Evolutionary conservation across 495 filamentous ascomycete species (phyloP), one percentile per base, ranked within the genome.

Genomic region (Penicillium canariense): DNA sequence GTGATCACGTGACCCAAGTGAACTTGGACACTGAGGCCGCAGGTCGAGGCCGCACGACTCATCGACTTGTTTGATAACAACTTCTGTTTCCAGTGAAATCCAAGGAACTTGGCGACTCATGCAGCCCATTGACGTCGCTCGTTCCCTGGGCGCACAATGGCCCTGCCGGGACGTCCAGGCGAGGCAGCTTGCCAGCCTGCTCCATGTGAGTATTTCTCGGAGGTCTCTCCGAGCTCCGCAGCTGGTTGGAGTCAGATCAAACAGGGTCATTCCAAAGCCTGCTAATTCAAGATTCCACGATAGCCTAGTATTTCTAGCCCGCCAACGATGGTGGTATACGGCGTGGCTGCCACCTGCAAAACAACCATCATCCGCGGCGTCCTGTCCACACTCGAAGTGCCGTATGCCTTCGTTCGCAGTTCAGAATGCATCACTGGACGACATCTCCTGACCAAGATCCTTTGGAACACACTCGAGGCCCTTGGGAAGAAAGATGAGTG

Each of bases 301-400:
- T 52, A 81, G 78, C 70, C 71, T 35, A 54, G 56, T 18, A 55
- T 70, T 4, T 71, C 75, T 48, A 78, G 71, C 40, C 78, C 80
- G 6, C 55, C 79, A 3, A 87, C 84, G 36, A 59, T 97, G 3
- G 84, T 96, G 5, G 69, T 94, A 40, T 83, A 97, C 61, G 94
- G 94, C 17, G 83, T 90, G n/a, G 85, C 90, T 56, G 85, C 91
- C n/a, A 97, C 93, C 0, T 95, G 94, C 56, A 97, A 97, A 72
- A 88, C 81, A 23, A 79, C 82, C 46, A 81, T 96, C 44, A 73
- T 88, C 20, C 73, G 75, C 36, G 74, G 78, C 8, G 74, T 94
- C 15, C 81, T 97, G 2, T 63, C 80, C 23, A 59, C 65, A 4
- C 74, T 81, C 22, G 52, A 69, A 35, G 69, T 87, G 22, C 77